Evolutionary conservation across 1,284 basidiomycete species (phyloP).

Genomic region (Rhodotorula glutinis): DNA sequence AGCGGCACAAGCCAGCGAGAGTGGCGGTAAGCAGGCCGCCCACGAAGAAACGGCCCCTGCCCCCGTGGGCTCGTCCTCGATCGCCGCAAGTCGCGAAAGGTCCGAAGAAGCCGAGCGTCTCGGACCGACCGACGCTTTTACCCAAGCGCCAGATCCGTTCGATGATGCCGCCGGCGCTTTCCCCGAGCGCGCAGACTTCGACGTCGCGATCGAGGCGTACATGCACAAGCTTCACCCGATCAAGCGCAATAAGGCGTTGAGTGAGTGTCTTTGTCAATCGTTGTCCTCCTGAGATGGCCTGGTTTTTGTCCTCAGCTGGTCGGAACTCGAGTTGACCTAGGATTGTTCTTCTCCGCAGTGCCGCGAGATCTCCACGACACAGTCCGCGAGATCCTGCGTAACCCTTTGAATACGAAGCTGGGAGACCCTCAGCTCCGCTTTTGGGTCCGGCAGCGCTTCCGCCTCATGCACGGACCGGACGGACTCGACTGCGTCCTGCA

Average conservation of each 20-base stretch:
- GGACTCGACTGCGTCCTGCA: background rate
- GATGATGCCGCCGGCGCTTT: background rate
- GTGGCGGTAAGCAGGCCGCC: no score
- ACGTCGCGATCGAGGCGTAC: background rate
- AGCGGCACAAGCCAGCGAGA: no score
- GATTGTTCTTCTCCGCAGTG: no score
- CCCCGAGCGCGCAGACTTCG: background rate
- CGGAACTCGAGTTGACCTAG: no score
- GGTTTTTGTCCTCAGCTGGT: no score
- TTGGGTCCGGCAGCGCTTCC: conserved; percentile 10
- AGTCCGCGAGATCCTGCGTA: background rate
- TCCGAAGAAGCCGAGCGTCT: no score
- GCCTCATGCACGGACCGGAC: background rate
- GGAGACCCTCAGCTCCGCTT: conserved; percentile 17
- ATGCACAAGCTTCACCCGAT: background rate
- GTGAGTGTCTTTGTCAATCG: background rate
- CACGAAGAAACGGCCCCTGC: no score
- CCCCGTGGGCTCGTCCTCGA: no score
- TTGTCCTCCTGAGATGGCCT: no score
- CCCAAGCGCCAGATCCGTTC: background rate
- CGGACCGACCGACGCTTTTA: background rate
- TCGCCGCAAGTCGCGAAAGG: no score
- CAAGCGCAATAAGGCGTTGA: conserved; percentile 14
- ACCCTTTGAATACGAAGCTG: conserved; percentile 1
- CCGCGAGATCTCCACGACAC: background rate